Evolutionary conservation across 768 basidiomycete species (phyloP), one percentile per base, ranked within the genome.

Genomic region (Suillus weaverae): DNA sequence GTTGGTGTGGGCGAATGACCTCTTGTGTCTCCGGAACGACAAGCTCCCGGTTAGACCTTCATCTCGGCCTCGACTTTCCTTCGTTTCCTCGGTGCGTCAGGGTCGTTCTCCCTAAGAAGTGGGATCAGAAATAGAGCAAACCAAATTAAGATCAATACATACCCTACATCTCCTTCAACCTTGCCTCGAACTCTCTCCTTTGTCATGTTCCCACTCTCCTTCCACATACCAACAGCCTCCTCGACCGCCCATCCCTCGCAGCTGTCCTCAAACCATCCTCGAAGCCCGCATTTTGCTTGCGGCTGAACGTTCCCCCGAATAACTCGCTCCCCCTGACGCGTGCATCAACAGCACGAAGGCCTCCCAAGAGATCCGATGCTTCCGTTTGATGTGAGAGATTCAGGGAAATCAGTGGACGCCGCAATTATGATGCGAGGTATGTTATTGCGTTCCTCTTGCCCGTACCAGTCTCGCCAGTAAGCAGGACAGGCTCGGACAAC

Each of bases 391-490:
- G 94, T 2, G 95, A 97, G 70, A 99, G 76, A 73, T 99, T 99
- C 64, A 99, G 84, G 0, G 95, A 94, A 62, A 94, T 85, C 39
- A 99, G 84, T 0, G 89, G 87, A 13, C 86, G 85, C 8, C 83
- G 84, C 35, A 97, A 83, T n/a, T 91, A 76, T 2, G 88, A 83
- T 14, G 97, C 90, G 35, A 99, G 83, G 71, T 97, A 88, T 3
- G 95, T 92, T 18, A 99, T 86, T 22, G 88, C 85, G 61, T 95
- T 96, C 0, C 97, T 99, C 78, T 99, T 99, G 16, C 97, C 97
- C 1, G 97, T 99, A n/a, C 97, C 97, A 2, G 97, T 99, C 80
- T 99, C 97, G 54, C 97, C 97, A 0, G 95, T 95, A 32, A 99
- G 84, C 9, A 99, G 84, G 5, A 96, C 81, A 5, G 97, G 95